phyloP scores from a whole-genome alignment of 2,329 filamentous ascomycete genomes.

The Macrophomina tecta region DNA sequence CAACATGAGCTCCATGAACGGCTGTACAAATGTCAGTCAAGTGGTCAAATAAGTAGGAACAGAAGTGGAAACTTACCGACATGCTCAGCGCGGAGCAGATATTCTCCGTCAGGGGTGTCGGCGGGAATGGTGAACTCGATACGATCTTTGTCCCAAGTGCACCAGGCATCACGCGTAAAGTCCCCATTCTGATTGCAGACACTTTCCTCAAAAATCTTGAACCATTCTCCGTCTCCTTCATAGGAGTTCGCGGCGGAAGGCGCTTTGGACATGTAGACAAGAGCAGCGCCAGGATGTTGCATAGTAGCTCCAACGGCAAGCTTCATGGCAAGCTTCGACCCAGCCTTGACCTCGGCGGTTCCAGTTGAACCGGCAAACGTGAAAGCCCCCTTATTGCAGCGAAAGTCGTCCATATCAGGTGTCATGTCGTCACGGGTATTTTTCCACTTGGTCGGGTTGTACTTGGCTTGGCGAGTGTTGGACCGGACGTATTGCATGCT shows the following conservation, averaged over 20 bases:
- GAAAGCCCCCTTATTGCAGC: not conserved
- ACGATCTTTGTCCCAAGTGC: not conserved
- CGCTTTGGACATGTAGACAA: not conserved
- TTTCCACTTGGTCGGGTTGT: not conserved
- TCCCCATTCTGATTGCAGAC: not conserved
- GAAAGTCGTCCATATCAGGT: not conserved
- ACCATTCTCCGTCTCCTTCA: not conserved
- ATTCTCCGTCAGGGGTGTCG: not conserved
- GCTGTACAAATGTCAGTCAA: not conserved
- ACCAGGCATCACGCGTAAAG: not conserved
- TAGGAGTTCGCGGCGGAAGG: not conserved
- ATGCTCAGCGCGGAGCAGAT: slow-evolving; percentile 5
- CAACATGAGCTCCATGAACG: not conserved
- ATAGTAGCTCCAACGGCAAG: not conserved
- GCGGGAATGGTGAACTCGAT: not conserved
- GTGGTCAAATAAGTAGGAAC: not conserved
- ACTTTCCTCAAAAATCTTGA: not conserved
- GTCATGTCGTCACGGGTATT: not conserved
- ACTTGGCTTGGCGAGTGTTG: not conserved
- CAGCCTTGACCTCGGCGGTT: not conserved
- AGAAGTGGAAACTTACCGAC: not conserved
- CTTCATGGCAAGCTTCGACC: not conserved
- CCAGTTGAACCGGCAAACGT: not conserved
- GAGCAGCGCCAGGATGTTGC: not conserved
- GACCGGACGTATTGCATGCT: not conserved